These are phyloP conservation scores for Geranium rotundifolium DNA, from an alignment of 345 rosid genomes.

Conservation along the genomic window DNA sequence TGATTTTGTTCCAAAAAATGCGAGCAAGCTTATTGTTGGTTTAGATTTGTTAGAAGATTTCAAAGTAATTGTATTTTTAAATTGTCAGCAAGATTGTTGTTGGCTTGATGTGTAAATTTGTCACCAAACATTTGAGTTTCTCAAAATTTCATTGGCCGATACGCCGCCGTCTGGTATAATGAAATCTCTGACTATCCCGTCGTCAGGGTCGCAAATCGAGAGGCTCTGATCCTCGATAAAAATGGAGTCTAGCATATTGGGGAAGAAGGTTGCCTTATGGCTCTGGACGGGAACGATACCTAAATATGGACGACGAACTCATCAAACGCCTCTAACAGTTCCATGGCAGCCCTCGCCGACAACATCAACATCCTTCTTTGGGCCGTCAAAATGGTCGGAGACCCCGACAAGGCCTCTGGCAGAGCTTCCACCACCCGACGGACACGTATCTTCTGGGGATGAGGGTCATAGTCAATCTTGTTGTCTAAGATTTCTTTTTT, in stretches of 20 bases:
- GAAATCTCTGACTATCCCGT: slow-evolving; percentile 18
- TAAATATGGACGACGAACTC: slow-evolving; percentile 41
- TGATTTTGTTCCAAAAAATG: too few species aligned
- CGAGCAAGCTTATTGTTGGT: too few species aligned
- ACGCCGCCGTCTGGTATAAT: slow-evolving; percentile 58
- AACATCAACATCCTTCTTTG: slow-evolving; percentile 28
- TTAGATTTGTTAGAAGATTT: too few species aligned
- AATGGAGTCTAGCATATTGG: slow-evolving; percentile 34
- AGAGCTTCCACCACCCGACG: slow-evolving; percentile 52
- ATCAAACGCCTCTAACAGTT: slow-evolving; percentile 18
- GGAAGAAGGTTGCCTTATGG: slow-evolving; percentile 40
- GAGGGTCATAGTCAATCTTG: slow-evolving; percentile 34
- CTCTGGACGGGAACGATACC: slow-evolving; percentile 26
- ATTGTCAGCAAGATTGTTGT: too few species aligned
- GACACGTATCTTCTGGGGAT: slow-evolving; percentile 52
- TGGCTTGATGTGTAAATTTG: too few species aligned
- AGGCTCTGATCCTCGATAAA: slow-evolving; percentile 27
- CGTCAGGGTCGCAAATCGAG: slow-evolving; percentile 72
- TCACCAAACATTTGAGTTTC: too few species aligned
- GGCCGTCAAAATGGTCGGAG: not conserved
- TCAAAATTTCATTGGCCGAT: slow-evolving; percentile 25
- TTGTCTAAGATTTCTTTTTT: slow-evolving; percentile 31
- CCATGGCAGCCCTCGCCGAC: slow-evolving; percentile 19
- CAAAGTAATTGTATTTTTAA: too few species aligned
- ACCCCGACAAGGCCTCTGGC: slow-evolving; percentile 26